These are phyloP conservation scores for Chaetoscypha palmicola DNA, from an alignment of 2,329 filamentous ascomycete genomes.

Conservation along the genomic window DNA sequence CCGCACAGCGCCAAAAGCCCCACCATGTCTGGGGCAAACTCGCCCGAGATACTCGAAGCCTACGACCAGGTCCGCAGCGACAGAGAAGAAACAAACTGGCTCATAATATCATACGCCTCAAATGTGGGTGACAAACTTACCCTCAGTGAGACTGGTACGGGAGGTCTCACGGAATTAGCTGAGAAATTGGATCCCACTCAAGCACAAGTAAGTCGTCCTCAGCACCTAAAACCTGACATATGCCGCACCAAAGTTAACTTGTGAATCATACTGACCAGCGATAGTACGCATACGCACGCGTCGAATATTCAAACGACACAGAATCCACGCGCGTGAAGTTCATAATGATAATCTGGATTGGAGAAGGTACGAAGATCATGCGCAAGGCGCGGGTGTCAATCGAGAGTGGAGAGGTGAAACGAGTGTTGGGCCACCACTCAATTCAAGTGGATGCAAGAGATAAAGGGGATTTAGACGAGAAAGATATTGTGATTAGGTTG, in stretches of 20 bases:
- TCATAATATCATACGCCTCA: conserved; percentile 55
- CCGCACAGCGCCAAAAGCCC: neutral
- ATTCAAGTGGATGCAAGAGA: conserved; percentile 57
- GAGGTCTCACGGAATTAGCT: conserved; percentile 54
- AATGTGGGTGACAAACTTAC: conserved; percentile 48
- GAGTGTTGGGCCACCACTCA: conserved; percentile 55
- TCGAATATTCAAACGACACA: conserved; percentile 65
- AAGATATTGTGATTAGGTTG: conserved; percentile 53
- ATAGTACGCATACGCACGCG: conserved; percentile 56
- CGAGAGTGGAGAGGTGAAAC: conserved; percentile 60
- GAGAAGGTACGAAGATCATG: conserved; percentile 59
- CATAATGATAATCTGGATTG: conserved; percentile 61
- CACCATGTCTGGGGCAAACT: conserved; percentile 49
- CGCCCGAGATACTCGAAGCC: conserved; percentile 53
- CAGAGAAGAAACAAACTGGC: conserved; percentile 60
- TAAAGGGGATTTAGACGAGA: conserved; percentile 52
- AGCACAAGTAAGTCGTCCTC: conserved; percentile 14
- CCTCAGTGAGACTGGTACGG: conserved; percentile 51
- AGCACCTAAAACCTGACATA: neutral
- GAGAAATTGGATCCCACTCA: conserved; percentile 41
- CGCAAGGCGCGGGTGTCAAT: conserved; percentile 62
- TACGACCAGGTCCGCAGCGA: conserved; percentile 62
- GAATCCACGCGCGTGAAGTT: conserved; percentile 65
- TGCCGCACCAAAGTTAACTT: conserved; percentile 21
- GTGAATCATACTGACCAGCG: neutral